These are phyloP conservation scores for Prillingera fragicola DNA, from an alignment of 1,284 basidiomycete species.

Conservation along the genomic window DNA sequence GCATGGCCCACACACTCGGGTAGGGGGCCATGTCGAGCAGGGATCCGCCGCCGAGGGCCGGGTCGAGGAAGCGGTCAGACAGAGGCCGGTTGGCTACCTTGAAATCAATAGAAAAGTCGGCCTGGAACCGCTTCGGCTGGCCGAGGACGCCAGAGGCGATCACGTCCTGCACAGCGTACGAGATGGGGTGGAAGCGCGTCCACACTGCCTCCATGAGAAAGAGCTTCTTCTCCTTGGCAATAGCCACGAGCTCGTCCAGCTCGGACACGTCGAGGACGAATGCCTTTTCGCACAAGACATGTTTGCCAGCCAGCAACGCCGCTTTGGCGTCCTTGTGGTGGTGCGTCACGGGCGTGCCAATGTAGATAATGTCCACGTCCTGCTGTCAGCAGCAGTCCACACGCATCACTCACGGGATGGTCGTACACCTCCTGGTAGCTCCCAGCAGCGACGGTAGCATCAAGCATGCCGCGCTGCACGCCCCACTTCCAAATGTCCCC, in stretches of 20 bases:
- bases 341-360: constrained; percentile 73
- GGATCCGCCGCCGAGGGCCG: constrained; percentile 72
- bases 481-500: constrained; percentile 25
- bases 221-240: constrained; percentile 64
- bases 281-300: constrained; percentile 72
- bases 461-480: constrained; percentile 23
- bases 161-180: constrained; percentile 20
- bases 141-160: constrained; percentile 15
- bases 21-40: constrained; percentile 80
- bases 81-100: constrained; percentile 66
- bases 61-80: no score
- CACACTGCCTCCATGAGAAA: constrained; percentile 69
- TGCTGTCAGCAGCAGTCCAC: no score
- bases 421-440: constrained; percentile 70
- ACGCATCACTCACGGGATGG: constrained; percentile 58
- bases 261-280: constrained; percentile 48
- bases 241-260: constrained; percentile 55
- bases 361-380: constrained; percentile 69
- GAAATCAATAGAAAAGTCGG: constrained; percentile 65
- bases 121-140: constrained; percentile 45
- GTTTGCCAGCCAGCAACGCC: constrained; percentile 68
- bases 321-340: constrained; percentile 70
- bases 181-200: constrained; percentile 30
- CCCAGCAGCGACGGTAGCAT: constrained; percentile 62
- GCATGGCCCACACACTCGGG: constrained; percentile 73